Evolutionary conservation across 2,329 filamentous ascomycete species (phyloP).

Genomic region (Botryotinia convoluta): DNA sequence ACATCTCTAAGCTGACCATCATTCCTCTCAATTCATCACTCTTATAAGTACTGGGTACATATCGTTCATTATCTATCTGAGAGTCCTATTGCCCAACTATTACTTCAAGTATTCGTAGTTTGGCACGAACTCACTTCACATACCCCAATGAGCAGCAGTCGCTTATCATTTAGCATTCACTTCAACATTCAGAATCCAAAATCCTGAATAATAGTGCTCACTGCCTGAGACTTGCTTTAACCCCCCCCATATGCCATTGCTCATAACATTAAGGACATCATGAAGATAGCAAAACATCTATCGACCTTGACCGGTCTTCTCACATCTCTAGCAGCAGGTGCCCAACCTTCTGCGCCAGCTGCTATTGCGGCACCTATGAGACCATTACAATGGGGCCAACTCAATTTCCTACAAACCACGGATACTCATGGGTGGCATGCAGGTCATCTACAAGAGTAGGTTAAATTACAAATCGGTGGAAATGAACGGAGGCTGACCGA

Average conservation of each 20-base stretch:
- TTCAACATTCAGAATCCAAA: neutral
- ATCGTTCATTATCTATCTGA: neutral
- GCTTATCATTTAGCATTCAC: neutral
- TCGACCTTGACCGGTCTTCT: slow-evolving; percentile 29
- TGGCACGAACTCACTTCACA: neutral
- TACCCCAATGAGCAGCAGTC: neutral
- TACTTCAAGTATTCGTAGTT: neutral
- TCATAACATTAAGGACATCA: neutral
- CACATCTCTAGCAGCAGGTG: slow-evolving; percentile 41
- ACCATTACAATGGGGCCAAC: slow-evolving; percentile 83
- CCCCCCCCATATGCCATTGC: neutral
- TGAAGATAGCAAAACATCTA: slow-evolving; percentile 24
- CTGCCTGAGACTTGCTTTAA: neutral
- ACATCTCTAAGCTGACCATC: neutral
- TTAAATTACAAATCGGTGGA: neutral
- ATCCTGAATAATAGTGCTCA: neutral
- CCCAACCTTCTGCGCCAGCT: slow-evolving; percentile 77
- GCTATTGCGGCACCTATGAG: slow-evolving; percentile 80
- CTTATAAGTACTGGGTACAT: neutral
- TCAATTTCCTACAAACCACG: slow-evolving; percentile 97
- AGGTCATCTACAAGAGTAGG: slow-evolving; percentile 86
- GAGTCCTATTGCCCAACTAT: neutral
- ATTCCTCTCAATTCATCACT: neutral
- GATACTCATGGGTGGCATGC: slow-evolving; percentile 95
- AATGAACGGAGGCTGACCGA: slow-evolving; percentile 22